Evolutionary conservation across 495 filamentous ascomycete species (phyloP).

Genomic region (Cladorrhinum samala): DNA sequence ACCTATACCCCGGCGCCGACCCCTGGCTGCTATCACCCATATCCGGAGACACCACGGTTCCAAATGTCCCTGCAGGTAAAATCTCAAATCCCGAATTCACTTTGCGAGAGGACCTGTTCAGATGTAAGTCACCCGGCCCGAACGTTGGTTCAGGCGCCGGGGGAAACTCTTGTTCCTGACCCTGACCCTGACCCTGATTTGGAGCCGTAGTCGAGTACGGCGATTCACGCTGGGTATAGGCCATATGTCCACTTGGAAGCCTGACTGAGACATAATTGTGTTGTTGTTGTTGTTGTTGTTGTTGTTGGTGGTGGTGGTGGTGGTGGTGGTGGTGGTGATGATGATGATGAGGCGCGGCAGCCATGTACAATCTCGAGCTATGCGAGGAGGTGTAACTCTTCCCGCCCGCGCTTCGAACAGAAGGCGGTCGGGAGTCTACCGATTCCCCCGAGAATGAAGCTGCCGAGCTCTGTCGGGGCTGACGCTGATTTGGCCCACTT

Average conservation of each 20-base stretch:
- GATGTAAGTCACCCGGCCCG: conserved; percentile 39
- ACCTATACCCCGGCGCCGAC: not conserved
- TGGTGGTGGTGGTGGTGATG: conserved; percentile 14
- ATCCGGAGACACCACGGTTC: not conserved
- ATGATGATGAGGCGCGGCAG: conserved; percentile 1
- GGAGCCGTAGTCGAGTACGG: not conserved
- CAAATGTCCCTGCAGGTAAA: conserved; percentile 50
- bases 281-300: conserved; percentile 26
- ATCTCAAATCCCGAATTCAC: conserved; percentile 60
- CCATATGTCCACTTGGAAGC: conserved; percentile 7
- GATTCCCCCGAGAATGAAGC: conserved; percentile 34
- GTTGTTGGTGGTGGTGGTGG: conserved; percentile 11
- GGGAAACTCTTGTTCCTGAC: not conserved
- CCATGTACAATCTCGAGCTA: conserved; percentile 20
- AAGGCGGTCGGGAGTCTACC: conserved; percentile 26
- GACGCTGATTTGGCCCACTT: conserved; percentile 10
- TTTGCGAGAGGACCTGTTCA: conserved; percentile 42
- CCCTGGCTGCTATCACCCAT: not conserved
- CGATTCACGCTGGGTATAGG: too few relatives aligned
- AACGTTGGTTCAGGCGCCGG: conserved; percentile 24
- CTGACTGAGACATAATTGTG: conserved; percentile 18
- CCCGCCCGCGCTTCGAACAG: conserved; percentile 15
- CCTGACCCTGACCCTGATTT: too few relatives aligned
- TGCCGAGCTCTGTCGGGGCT: conserved; percentile 22
- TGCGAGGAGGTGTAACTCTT: conserved; percentile 20